These are phyloP conservation scores for Solanum chaucha DNA, from an alignment of 257 asterid genomes.

Conservation along the genomic window DNA sequence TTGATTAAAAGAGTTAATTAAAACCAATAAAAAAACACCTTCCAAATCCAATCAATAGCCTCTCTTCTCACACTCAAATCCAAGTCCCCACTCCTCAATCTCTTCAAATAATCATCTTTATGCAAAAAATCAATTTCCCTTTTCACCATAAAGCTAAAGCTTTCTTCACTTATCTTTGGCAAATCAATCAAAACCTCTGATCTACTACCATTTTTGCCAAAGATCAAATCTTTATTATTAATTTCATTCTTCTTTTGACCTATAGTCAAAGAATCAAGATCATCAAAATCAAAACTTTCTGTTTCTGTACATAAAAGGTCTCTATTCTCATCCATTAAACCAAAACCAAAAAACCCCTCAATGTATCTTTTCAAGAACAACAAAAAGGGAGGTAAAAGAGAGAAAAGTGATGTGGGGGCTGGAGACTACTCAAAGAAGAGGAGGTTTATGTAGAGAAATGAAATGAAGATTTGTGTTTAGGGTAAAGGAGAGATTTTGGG, in stretches of 20 bases:
- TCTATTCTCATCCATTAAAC: slow-evolving; percentile 35
- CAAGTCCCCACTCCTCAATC: slow-evolving; percentile 62
- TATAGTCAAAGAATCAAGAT: slow-evolving; percentile 18
- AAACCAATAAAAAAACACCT: slow-evolving; percentile 31
- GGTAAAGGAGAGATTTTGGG: slow-evolving; percentile 37
- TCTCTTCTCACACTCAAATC: slow-evolving; percentile 49
- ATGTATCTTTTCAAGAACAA: slow-evolving; percentile 12
- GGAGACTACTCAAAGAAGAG: slow-evolving; percentile 21
- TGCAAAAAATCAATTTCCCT: slow-evolving; percentile 51
- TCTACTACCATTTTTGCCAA: slow-evolving; percentile 16
- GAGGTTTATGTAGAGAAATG: slow-evolving; percentile 31
- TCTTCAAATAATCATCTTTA: slow-evolving; percentile 52
- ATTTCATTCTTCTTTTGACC: slow-evolving; percentile 15
- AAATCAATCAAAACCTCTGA: slow-evolving; percentile 28
- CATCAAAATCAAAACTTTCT: slow-evolving; percentile 27
- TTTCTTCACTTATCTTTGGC: slow-evolving; percentile 35
- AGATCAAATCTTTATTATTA: slow-evolving; percentile 18
- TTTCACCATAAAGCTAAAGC: slow-evolving; percentile 41
- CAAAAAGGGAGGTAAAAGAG: background rate
- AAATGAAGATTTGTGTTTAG: slow-evolving; percentile 40
- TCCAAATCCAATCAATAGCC: slow-evolving; percentile 76
- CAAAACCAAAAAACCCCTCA: background rate
- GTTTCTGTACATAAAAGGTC: slow-evolving; percentile 48
- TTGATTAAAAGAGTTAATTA: background rate
- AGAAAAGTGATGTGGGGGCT: background rate